Base-by-base conservation (phyloP, 2,329 filamentous ascomycete genomes). In the Pleurostoma richardsiae region DNA sequence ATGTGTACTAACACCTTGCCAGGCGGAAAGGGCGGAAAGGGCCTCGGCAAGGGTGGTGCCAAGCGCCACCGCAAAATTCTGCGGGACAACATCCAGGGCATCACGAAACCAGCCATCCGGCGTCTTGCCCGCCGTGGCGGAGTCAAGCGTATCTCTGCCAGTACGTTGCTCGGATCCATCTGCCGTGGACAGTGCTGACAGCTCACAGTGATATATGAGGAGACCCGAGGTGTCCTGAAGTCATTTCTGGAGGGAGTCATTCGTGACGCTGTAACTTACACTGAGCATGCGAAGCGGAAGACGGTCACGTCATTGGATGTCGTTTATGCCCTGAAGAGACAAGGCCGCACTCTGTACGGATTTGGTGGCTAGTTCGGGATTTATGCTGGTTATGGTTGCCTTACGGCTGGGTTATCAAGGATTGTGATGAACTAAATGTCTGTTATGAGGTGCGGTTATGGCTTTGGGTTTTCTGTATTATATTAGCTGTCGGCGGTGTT, bases 91-190 rank as follows among this genome's bases (percentile, higher is more conserved):
- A 96, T 96, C 69, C 91, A 96, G 80, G 91, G 91, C 77, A 96
- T 96, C 70, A 96, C 91, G 68, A 96, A 96, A 87, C 91, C 91
- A 64, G 91, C 91, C 65, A 96, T 96, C 76, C 87, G 91, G 66
- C 91, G 91, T 95, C 90, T 96, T 71, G 91, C 91, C 58, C 91
- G 91, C 77, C 90, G 91, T 94, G 91, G 91, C 74, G 91, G 91
- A 91, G 91, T 96, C 82, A 96, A 96, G 89, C 91, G 91, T 95
- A 96, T 96, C 67, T 96, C 90, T 65, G 91, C 91, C 70, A 95
- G 85, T 88, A 82, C 70, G 80, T 76, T 49, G 30, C 31, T n/a
- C 7, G 29, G 41, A 4, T 10, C 38, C 31, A 36, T 39, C 8
- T 8, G 33, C 33, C 33, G 8, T 19, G 38, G 30, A 10, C 43